Percentiles rank a stretch among this genome's conserved stretches.
Conservation (phyloP, 2,329 filamentous ascomycete species). For the Stromatinia cepivora region DNA sequence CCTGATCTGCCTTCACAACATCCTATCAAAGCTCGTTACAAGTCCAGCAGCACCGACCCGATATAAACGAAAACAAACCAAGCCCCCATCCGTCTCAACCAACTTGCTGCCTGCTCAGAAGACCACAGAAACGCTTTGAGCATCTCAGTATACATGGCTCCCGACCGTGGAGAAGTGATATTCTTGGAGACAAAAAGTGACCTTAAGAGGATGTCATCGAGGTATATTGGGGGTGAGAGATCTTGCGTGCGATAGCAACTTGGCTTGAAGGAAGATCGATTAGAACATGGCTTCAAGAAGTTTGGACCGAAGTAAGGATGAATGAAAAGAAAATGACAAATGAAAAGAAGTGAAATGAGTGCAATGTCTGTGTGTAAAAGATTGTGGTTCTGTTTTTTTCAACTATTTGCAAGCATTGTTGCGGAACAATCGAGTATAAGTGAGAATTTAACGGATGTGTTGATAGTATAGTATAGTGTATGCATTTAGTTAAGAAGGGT, state of each 20-base stretch:
- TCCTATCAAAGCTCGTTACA: background rate
- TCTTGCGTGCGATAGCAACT: background rate
- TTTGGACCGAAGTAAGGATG: background rate
- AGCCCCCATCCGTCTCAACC: slow-evolving; percentile 2
- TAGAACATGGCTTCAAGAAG: background rate
- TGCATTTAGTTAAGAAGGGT: background rate
- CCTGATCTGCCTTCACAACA: background rate
- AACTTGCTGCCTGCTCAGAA: slow-evolving; percentile 11
- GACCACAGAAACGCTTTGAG: slow-evolving; percentile 5
- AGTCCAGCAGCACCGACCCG: background rate
- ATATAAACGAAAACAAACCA: background rate
- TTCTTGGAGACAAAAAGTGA: slow-evolving; percentile 1
- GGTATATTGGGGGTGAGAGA: background rate
- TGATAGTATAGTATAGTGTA: background rate
- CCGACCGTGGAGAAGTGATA: slow-evolving; percentile 5
- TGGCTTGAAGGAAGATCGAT: background rate
- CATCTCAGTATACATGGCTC: slow-evolving; percentile 18
- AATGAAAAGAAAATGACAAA: slow-evolving; percentile 1
- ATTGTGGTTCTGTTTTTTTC: background rate
- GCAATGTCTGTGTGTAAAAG: background rate
- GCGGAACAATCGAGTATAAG: background rate
- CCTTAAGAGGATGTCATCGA: background rate
- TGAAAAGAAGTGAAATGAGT: background rate
- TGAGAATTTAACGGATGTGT: background rate
- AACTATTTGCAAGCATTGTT: background rate